Base-by-base conservation (phyloP, 2,329 filamentous ascomycete genomes). In the Monilinia vaccinii-corymbosi region DNA sequence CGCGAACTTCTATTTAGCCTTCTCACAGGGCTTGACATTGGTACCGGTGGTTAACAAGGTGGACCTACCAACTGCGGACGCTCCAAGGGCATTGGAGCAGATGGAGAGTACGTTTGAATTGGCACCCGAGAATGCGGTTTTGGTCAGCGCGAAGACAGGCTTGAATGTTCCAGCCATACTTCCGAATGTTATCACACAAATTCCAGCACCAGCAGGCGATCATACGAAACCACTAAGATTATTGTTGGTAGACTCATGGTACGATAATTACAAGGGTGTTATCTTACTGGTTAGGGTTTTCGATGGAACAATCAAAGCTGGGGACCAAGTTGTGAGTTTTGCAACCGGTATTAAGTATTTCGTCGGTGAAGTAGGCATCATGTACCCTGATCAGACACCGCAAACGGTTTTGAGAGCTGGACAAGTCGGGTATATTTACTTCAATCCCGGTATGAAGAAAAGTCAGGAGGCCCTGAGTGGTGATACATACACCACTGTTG, bases 401-500 rank as follows among this genome's bases (percentile, higher is more conserved):
- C 91, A 96, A 73, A 84, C 81, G 1, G 78, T 85, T 9, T 78
- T 99, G 56, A 86, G 91, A 4, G 93, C 94, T 0, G 94, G 94
- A 0, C 94, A 99, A 74, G 91, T 99, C 2, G 94, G 94, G 55
- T 99, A 99, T 71, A 85, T 99, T 46, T 91, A 88, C 75, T 97
- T 99, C 79, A 99, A 97, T 71, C 94, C 94, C 0, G 94, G 93
- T 59, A 99, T 99, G 94, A 97, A 97, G 78, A 86, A 83, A 67
- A 96, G 92, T 61, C 88, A 96, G 72, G 94, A 99, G 71, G 93
- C 94, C 53, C 95, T 97, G 74, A 87, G 97, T 32, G 94, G 94
- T 55, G 94, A 99, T 70, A 99, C 94, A 0, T 96, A 91, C 69
- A 97, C 94, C 0, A 88, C 83, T 1, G 81, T 91, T 3, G 91